These are phyloP conservation scores for Aureobasidium sp. DNA, from an alignment of 2,329 filamentous ascomycete species.

Conservation along the genomic window DNA sequence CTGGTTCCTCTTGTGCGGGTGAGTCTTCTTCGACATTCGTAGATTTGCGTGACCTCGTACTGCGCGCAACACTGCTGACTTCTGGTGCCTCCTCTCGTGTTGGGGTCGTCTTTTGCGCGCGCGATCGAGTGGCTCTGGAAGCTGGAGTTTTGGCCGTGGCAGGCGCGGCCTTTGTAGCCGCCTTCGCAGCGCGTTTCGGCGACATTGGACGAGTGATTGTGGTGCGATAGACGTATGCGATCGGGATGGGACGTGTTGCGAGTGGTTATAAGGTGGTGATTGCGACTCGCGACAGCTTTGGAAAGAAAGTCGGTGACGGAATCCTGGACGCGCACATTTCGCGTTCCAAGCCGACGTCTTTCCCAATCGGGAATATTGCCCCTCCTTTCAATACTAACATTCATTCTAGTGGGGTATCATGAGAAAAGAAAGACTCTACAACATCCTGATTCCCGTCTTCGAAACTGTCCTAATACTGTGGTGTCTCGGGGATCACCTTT, in stretches of 20 bases:
- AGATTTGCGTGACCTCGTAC: conserved; percentile 32
- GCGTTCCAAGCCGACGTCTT: conserved; percentile 9
- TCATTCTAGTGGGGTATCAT: conserved; percentile 6
- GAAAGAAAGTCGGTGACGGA: conserved; percentile 13
- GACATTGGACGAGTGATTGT: conserved; percentile 13
- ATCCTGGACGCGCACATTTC: conserved; percentile 13
- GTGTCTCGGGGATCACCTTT: background rate
- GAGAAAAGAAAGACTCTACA: background rate
- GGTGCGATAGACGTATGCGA: background rate
- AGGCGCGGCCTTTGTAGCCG: conserved; percentile 20
- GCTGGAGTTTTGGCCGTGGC: background rate
- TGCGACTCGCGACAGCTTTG: conserved; percentile 11
- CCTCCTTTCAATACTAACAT: background rate
- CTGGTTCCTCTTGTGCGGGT: background rate
- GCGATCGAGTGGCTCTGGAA: conserved; percentile 25
- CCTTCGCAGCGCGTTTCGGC: conserved; percentile 26
- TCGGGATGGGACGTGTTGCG: conserved; percentile 1
- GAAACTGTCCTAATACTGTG: conserved; percentile 17
- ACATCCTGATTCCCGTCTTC: background rate
- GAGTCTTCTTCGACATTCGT: conserved; percentile 17
- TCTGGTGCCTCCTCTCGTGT: conserved; percentile 25
- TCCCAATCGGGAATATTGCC: conserved; percentile 1
- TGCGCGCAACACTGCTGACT: conserved; percentile 29
- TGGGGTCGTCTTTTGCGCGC: conserved; percentile 33
- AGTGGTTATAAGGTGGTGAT: background rate